A percentile compares a stretch with the other conserved stretches of the same genome.
Evolutionary conservation across 2,329 filamentous ascomycete species (phyloP).

Genomic region (Exophiala viscosa): DNA sequence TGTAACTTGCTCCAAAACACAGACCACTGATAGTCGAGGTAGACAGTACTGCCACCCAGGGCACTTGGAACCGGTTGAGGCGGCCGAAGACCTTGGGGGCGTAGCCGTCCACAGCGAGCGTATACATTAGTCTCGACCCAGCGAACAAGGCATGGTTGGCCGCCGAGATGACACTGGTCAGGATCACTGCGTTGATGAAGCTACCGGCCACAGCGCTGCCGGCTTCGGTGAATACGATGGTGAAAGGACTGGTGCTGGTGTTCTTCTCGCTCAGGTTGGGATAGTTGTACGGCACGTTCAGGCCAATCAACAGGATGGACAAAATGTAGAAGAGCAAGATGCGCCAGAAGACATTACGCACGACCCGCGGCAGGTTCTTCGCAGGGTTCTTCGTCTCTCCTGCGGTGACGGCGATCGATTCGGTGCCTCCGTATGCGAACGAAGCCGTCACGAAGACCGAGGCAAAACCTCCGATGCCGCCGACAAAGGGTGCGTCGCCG

Average conservation of each 20-base stretch:
- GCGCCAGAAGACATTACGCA: slow-evolving; percentile 54
- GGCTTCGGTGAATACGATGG: slow-evolving; percentile 44
- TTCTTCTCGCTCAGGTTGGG: slow-evolving; percentile 35
- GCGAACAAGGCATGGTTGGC: slow-evolving; percentile 63
- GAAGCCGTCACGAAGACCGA: slow-evolving; percentile 44
- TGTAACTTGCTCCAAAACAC: slow-evolving; percentile 63
- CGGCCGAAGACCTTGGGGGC: slow-evolving; percentile 50
- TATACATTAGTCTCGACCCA: slow-evolving; percentile 51
- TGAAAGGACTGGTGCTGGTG: slow-evolving; percentile 55
- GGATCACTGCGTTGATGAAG: slow-evolving; percentile 72
- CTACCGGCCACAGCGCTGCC: slow-evolving; percentile 57
- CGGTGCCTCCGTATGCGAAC: slow-evolving; percentile 40
- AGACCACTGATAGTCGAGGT: slow-evolving; percentile 55
- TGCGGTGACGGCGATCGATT: slow-evolving; percentile 55
- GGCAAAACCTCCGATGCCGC: slow-evolving; percentile 62
- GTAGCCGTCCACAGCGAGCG: slow-evolving; percentile 47
- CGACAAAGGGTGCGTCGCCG: slow-evolving; percentile 60
- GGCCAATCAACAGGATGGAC: slow-evolving; percentile 36
- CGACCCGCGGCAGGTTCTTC: slow-evolving; percentile 52
- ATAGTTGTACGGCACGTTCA: slow-evolving; percentile 44
- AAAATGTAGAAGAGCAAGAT: slow-evolving; percentile 56
- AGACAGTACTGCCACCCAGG: slow-evolving; percentile 53
- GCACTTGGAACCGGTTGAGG: slow-evolving; percentile 50
- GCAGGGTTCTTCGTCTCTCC: slow-evolving; percentile 54
- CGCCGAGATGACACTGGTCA: slow-evolving; percentile 68